Conservation (phyloP, 768 basidiomycete species). For the Tricholoma sp. region DNA sequence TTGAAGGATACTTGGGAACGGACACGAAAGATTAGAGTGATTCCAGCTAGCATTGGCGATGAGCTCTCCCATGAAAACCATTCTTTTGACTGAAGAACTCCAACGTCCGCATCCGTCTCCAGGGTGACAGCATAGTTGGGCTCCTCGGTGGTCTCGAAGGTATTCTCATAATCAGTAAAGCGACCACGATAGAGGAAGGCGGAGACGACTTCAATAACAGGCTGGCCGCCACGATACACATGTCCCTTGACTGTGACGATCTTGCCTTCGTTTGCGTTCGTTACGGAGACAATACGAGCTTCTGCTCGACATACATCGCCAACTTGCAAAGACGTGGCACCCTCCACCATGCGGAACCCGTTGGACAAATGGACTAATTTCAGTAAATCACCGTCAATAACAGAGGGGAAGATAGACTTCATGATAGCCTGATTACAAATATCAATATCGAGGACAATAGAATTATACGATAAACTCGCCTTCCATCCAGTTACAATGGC, state of each 20-base stretch:
- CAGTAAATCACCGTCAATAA: slow-evolving; percentile 91
- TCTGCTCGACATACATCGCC: slow-evolving; percentile 91
- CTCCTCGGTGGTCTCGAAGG: slow-evolving; percentile 90
- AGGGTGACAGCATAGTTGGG: slow-evolving; percentile 82
- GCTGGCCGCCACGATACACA: slow-evolving; percentile 70
- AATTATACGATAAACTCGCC: slow-evolving; percentile 42
- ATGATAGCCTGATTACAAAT: slow-evolving; percentile 80
- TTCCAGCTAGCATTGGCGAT: slow-evolving; percentile 72
- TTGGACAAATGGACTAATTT: slow-evolving; percentile 97
- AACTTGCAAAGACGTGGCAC: slow-evolving; percentile 67
- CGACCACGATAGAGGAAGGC: slow-evolving; percentile 96
- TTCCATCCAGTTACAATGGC: slow-evolving; percentile 99
- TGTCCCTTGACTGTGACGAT: slow-evolving; percentile 85
- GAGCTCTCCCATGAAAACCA: slow-evolving; percentile 98
- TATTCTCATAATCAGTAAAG: slow-evolving; percentile 92
- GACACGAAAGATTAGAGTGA: slow-evolving; percentile 84
- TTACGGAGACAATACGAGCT: slow-evolving; percentile 84
- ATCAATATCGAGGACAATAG: slow-evolving; percentile 4
- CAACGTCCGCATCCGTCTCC: slow-evolving; percentile 73
- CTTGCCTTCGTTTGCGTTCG: slow-evolving; percentile 90
- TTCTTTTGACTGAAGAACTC: slow-evolving; percentile 91
- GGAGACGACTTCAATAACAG: slow-evolving; percentile 90
- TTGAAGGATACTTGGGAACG: slow-evolving; percentile 87
- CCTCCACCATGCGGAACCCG: slow-evolving; percentile 86
- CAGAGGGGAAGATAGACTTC: slow-evolving; percentile 91